These are phyloP conservation scores for Cyanodermella asteris DNA, from an alignment of 2,329 filamentous ascomycete species.

Conservation along the genomic window DNA sequence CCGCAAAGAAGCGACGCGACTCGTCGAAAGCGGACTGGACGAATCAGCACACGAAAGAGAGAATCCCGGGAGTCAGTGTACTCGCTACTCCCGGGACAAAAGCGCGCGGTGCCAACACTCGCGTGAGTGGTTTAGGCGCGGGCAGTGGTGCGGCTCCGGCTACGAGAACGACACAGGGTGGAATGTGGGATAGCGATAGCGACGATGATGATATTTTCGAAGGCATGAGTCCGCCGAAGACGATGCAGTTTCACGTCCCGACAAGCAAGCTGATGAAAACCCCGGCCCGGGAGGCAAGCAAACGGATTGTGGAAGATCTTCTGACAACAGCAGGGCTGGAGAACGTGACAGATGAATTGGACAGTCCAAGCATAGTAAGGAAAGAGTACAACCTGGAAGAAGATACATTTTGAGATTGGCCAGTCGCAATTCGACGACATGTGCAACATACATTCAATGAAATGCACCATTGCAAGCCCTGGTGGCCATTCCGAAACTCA, in stretches of 20 bases:
- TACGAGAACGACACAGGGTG: slow-evolving; percentile 24
- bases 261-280: slow-evolving; percentile 27
- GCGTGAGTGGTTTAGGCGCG: neutral
- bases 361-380: slow-evolving; percentile 22
- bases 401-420: slow-evolving; percentile 20
- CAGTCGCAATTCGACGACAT: too few species aligned
- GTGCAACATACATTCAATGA: too few species aligned
- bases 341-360: slow-evolving; percentile 14
- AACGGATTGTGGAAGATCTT: slow-evolving; percentile 26
- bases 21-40: slow-evolving; percentile 22
- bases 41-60: too few species aligned
- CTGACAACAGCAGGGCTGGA: slow-evolving; percentile 24
- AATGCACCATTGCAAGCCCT: too few species aligned
- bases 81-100: slow-evolving; percentile 41
- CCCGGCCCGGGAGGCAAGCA: slow-evolving; percentile 27
- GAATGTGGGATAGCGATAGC: slow-evolving; percentile 42
- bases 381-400: slow-evolving; percentile 20
- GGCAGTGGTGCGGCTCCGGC: slow-evolving; percentile 7
- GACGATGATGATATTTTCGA: slow-evolving; percentile 33
- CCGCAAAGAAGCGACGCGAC: slow-evolving; percentile 25
- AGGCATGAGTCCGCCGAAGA: slow-evolving; percentile 75
- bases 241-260: slow-evolving; percentile 30
- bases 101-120: neutral
- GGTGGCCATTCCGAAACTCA: too few species aligned
- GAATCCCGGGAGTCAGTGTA: slow-evolving; percentile 64